Base-by-base conservation (phyloP, 1,139 yeast genomes). In the Starmera stellimalicola region DNA sequence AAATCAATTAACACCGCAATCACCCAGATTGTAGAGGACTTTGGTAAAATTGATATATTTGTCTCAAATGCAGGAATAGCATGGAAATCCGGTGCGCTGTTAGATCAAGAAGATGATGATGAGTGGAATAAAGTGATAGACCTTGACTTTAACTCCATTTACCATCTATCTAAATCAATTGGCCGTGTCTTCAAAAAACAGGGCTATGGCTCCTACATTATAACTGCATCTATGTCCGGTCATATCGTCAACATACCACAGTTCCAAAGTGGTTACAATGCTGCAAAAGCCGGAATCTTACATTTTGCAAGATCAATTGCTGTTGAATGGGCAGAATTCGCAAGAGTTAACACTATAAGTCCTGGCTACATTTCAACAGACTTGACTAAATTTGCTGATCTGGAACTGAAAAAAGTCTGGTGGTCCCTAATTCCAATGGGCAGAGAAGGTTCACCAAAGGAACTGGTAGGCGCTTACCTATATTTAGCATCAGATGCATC, bases 41-140 rank as follows among this genome's bases (percentile, higher is more conserved):
- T 87, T 54, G 78, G 78, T 35, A 73, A 76, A 40, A 77, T 85
- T 47, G 95, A 85, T 53, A 68, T 81, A 20, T 79, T 84, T 53
- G 94, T 85, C 19, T 93, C 94, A 50, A 85, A 85, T 56, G 95
- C 95, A 17, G 95, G 95, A 41, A 74, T 83, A 29, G 83, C 93
- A 19, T 85, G 94, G 94, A 70, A 77, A 25, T 72, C 74, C 18
- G 95, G 94, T 17, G 67, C 77, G 26, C 55, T 76, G 47, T 62
- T 81, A 39, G 84, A 81, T 36, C 71, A 66, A 29, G 63, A 65
- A 41, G 72, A 72, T 50, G 65, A 74, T 55, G 63, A 62, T 31
- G 71, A 65, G 44, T 82, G 87, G 87, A 62, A 75, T 44, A 71
- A 70, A 50, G 76, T 83, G 37, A 64, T 83, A 42, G 75, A 80